Evolutionary conservation across 73 alveolate genomes (phyloP), one percentile per base, ranked within the genome.

Genomic region (Paramecium sonneborni): DNA sequence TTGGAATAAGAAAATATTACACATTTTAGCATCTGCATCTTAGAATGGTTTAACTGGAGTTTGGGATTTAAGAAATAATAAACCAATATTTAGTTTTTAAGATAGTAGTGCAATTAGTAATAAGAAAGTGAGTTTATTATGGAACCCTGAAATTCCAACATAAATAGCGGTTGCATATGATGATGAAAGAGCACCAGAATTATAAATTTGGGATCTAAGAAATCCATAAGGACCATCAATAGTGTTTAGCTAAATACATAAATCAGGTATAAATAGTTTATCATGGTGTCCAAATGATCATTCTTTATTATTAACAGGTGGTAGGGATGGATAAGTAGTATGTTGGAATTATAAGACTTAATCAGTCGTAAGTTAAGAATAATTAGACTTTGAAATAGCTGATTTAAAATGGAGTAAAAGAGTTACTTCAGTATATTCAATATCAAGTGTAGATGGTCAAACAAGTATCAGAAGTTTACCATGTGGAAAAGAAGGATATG

Each of bases 71-170:
- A 96, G 95, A 91, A 85, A 70, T 38, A 93, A 92, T 68, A 89
- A 94, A 62, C 85, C 97, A 6, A 94, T 94, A 56, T 96, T 96
- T 92, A 87, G 79, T 28, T 86, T 95, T 28, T 87, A 74, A 85
- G 94, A 86, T 85, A 68, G 69, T 21, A 52, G 68, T 85, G 91
- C 94, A 44, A 89, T 68, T 48, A 85, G 93, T 85, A 67, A 89
- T 12, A 89, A 86, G 57, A 90, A 94, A 70, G 87, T 92, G 24
- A 55, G 93, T 23, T 48, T 96, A 37, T 95, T 94, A 20, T 96
- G 99, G 98, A 96, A 95, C 87, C 97, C 98, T 0, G 97, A 95
- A 70, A 95, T 95, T 30, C 97, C 98, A 26, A 94, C 97, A 11
- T 94, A 96, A 57, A 95, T 96, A 74, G 86, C 96, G 44, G 90